Evolutionary conservation across 1,284 basidiomycete species (phyloP).

Genomic region (Wolfiporia cocos): DNA sequence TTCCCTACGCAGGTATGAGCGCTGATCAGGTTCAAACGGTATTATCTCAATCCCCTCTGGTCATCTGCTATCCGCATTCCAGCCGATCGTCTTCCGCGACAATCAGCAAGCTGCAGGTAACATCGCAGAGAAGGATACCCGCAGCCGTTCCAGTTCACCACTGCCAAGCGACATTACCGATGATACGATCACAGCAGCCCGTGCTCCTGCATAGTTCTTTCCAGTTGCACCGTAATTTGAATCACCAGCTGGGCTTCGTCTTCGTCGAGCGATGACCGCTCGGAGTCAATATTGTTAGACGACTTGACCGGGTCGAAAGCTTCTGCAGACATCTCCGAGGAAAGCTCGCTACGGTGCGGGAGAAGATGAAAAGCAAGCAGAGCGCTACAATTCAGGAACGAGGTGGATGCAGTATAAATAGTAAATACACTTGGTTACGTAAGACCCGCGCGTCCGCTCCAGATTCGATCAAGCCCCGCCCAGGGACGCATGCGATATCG

Average conservation of each 20-base stretch:
- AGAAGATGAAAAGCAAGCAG: slow-evolving; percentile 8
- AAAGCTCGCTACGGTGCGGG: neutral
- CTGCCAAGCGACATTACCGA: slow-evolving; percentile 70
- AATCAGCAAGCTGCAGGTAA: slow-evolving; percentile 18
- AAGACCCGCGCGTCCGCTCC: too few relatives aligned
- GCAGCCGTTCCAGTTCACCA: slow-evolving; percentile 75
- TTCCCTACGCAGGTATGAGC: slow-evolving; percentile 95
- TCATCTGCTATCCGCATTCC: slow-evolving; percentile 11
- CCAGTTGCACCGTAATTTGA: slow-evolving; percentile 17
- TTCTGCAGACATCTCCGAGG: slow-evolving; percentile 13
- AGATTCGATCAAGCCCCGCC: too few relatives aligned
- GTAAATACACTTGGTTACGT: slow-evolving; percentile 21
- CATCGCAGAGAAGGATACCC: slow-evolving; percentile 62
- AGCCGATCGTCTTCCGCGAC: slow-evolving; percentile 22
- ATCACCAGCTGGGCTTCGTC: slow-evolving; percentile 65
- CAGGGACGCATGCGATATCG: too few relatives aligned
- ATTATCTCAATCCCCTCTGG: slow-evolving; percentile 77
- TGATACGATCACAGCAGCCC: slow-evolving; percentile 32
- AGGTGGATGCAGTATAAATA: slow-evolving; percentile 17
- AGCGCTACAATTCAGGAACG: slow-evolving; percentile 6
- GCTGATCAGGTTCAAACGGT: slow-evolving; percentile 94
- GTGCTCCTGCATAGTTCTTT: slow-evolving; percentile 26
- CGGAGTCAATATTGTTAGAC: slow-evolving; percentile 14
- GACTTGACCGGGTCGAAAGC: slow-evolving; percentile 12
- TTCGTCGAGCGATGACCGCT: slow-evolving; percentile 32